A percentile compares a stretch with the other conserved stretches of the same genome.
Evolutionary conservation across 768 basidiomycete species (phyloP).

Genomic region (Lentinula raphanica): DNA sequence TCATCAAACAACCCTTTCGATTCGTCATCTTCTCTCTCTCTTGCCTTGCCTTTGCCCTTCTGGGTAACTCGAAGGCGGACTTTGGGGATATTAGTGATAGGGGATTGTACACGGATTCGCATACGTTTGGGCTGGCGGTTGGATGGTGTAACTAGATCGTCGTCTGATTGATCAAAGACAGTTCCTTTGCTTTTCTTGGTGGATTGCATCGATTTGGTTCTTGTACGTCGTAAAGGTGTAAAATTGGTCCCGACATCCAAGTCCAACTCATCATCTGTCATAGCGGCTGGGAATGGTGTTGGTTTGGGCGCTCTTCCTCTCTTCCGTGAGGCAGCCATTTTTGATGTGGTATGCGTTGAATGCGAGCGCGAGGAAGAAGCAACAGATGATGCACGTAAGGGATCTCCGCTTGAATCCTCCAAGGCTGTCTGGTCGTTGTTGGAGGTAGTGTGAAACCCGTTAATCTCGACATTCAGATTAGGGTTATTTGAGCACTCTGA

Average conservation of each 20-base stretch:
- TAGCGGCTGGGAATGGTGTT: conserved; percentile 4
- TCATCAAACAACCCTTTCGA: conserved; percentile 78
- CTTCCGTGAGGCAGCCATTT: conserved; percentile 6
- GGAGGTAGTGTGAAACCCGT: not conserved
- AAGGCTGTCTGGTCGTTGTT: not conserved
- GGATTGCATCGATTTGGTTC: conserved; percentile 10
- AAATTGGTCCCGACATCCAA: conserved; percentile 12
- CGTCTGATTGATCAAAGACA: conserved; percentile 15
- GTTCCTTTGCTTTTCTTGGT: conserved; percentile 11
- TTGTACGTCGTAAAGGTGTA: not conserved
- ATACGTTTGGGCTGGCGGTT: conserved; percentile 39
- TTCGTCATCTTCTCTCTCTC: conserved; percentile 62
- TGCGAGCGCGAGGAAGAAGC: conserved; percentile 35
- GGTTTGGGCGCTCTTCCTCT: conserved; percentile 2
- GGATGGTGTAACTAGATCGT: conserved; percentile 18
- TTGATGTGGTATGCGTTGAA: conserved; percentile 10
- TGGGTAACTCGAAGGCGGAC: conserved; percentile 53
- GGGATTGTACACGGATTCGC: conserved; percentile 38
- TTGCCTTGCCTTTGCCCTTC: conserved; percentile 62
- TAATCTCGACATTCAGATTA: not conserved
- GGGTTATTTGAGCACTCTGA: conserved; percentile 41
- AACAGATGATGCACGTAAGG: conserved; percentile 31
- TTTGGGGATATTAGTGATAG: conserved; percentile 28
- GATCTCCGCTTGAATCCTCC: not conserved
- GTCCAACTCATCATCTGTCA: conserved; percentile 21